Percentiles rank a stretch among this genome's conserved stretches.
These are phyloP conservation scores for Harringtonia aguacate DNA, from an alignment of 2,329 filamentous ascomycete genomes.

Conservation along the genomic window DNA sequence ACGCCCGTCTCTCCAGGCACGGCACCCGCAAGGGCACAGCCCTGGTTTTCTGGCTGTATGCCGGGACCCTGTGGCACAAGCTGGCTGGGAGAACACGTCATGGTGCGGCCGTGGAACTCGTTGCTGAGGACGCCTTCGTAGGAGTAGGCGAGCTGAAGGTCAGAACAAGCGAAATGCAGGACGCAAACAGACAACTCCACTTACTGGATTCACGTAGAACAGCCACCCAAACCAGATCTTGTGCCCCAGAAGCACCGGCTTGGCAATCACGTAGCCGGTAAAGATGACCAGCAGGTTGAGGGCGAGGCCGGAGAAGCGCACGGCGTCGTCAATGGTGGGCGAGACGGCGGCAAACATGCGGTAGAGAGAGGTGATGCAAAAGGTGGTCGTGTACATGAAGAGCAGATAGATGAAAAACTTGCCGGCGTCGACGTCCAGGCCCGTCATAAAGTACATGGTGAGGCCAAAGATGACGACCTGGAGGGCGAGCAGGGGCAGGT, in stretches of 20 bases:
- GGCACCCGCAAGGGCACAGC: conserved; percentile 46
- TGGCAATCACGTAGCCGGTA: conserved; percentile 53
- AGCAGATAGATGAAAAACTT: conserved; percentile 57
- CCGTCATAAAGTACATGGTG: conserved; percentile 68
- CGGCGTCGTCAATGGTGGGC: conserved; percentile 51
- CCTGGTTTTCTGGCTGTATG: conserved; percentile 26
- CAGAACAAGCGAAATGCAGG: no score
- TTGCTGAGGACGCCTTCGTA: conserved; percentile 49
- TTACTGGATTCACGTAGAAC: conserved; percentile 54
- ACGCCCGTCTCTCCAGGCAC: conserved; percentile 35
- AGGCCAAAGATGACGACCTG: conserved; percentile 60
- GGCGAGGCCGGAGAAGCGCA: conserved; percentile 42
- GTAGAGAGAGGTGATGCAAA: conserved; percentile 48
- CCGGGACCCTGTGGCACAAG: conserved; percentile 36
- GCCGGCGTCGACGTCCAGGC: conserved; percentile 53
- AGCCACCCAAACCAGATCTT: conserved; percentile 54
- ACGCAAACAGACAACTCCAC: no score
- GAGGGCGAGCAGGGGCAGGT: conserved; percentile 50
- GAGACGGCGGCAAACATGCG: conserved; percentile 47
- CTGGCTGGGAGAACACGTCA: conserved; percentile 31
- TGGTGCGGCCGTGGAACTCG: conserved; percentile 46
- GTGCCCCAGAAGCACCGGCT: conserved; percentile 40
- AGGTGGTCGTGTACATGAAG: conserved; percentile 47
- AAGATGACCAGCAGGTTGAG: conserved; percentile 55
- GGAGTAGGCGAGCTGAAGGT: conserved; percentile 48